These are phyloP conservation scores for Eustoma russellianum DNA, from an alignment of 257 asterid species.

Conservation along the genomic window DNA sequence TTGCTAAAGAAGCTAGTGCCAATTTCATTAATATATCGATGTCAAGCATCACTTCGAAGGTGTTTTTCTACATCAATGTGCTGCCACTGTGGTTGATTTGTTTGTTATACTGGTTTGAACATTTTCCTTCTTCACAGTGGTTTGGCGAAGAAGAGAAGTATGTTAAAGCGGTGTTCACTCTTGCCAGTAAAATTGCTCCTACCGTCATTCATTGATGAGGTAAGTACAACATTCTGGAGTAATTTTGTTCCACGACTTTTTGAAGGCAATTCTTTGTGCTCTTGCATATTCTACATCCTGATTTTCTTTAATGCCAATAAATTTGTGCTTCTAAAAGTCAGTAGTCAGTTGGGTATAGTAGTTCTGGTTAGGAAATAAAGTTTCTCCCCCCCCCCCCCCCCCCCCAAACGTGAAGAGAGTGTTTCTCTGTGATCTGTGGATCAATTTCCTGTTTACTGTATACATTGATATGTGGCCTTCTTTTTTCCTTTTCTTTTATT, in stretches of 20 bases:
- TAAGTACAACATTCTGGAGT: conserved; percentile 23
- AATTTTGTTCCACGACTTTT: conserved; percentile 4
- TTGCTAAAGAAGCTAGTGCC: conserved; percentile 94
- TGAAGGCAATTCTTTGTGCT: neutral
- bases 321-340: too few species aligned
- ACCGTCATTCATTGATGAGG: conserved; percentile 94
- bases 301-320: too few species aligned
- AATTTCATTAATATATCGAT: conserved; percentile 82
- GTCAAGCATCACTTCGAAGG: conserved; percentile 95
- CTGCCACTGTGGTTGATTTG: neutral
- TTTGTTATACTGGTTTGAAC: neutral
- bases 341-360: too few species aligned
- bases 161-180: conserved; percentile 82
- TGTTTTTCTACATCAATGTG: conserved; percentile 8
- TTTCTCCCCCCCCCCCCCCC: too few species aligned
- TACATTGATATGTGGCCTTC: too few species aligned
- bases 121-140: conserved; percentile 48
- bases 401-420: too few species aligned
- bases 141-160: conserved; percentile 94
- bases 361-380: too few species aligned
- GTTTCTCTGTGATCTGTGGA: too few species aligned
- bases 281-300: neutral
- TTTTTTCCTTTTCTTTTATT: too few species aligned
- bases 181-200: conserved; percentile 92
- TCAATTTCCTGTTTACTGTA: too few species aligned